phyloP scores from a whole-genome alignment of 2,329 filamentous ascomycete genomes.

The Ciborinia camelliae region DNA sequence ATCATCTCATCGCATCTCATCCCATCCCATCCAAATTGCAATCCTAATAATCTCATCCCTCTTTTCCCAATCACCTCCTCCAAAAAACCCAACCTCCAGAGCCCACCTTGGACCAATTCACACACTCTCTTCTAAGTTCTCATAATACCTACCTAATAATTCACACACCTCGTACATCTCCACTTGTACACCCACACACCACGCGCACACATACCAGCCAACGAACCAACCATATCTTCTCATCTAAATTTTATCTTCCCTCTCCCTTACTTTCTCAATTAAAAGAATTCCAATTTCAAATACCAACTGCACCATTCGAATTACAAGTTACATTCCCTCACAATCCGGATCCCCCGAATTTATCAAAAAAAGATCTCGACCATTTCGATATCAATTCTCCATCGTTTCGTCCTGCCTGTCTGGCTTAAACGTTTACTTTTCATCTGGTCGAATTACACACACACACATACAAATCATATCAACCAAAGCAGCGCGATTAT shows the following conservation, averaged over 20 bases:
- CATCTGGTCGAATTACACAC: background rate
- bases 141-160: too few species aligned
- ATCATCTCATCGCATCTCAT: background rate
- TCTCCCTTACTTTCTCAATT: conserved; percentile 18
- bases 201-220: background rate
- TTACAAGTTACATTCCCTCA: conserved; percentile 14
- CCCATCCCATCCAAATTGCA: background rate
- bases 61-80: background rate
- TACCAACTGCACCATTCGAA: background rate
- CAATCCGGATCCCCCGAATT: background rate
- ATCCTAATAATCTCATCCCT: background rate
- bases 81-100: too few species aligned
- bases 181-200: background rate
- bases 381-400: background rate
- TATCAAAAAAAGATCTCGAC: background rate
- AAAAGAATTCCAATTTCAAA: conserved; percentile 14
- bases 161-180: background rate
- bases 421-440: background rate
- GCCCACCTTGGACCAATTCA: background rate
- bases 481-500: background rate
- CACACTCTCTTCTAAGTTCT: too few species aligned
- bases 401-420: conserved; percentile 5
- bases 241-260: background rate
- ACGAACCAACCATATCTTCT: conserved; percentile 17
- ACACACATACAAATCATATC: background rate